Evolutionary conservation across 2,329 filamentous ascomycete species (phyloP), one percentile per base, ranked within the genome.

Genomic region (Aspergillus novofumigatus): DNA sequence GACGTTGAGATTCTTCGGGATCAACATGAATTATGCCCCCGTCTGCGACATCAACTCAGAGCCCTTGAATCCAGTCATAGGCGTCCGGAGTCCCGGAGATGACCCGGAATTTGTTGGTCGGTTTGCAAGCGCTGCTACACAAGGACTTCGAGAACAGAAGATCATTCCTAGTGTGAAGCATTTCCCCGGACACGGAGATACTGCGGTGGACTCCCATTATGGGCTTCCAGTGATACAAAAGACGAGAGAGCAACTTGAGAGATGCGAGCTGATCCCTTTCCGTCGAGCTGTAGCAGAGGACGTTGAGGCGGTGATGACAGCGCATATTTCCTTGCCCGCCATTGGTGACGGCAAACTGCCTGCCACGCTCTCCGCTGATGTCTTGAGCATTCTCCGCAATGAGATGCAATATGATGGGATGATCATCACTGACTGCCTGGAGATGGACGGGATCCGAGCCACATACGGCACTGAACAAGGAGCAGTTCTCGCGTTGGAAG

Each of bases 21-120:
- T 79, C 52, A 79, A 78, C 53, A 78, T 77, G 73, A 77, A 78
- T 56, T 78, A 78, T 62, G 76, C 72, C 3, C 77, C 77, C 1
- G 70, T 75, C 49, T 78, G 76, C 26, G 76, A 79, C 56, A 69
- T 78, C 38, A 78, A 78, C 54, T 77, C 76, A 0, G 74, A 78
- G 54, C 75, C 77, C 1, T 65, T 73, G 47, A 78, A 78, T 51
- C 75, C 73, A 1, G 74, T 78, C 2, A 76, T 78, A 55, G 75
- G 76, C 1, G 74, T 78, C 3, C 69, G 77, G 23, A 78, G 76
- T 32, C 70, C 72, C 4, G 75, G 75, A 1, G 75, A 78, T 59
- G 66, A 79, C 44, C 75, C 76, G 0, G 70, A 75, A 28, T 70
- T 69, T 49, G 75, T 79, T 35, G 75, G 72, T 21, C 71, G 70